These are phyloP conservation scores for Leccinum subgranulosum DNA, from an alignment of 768 basidiomycete species.

Conservation along the genomic window DNA sequence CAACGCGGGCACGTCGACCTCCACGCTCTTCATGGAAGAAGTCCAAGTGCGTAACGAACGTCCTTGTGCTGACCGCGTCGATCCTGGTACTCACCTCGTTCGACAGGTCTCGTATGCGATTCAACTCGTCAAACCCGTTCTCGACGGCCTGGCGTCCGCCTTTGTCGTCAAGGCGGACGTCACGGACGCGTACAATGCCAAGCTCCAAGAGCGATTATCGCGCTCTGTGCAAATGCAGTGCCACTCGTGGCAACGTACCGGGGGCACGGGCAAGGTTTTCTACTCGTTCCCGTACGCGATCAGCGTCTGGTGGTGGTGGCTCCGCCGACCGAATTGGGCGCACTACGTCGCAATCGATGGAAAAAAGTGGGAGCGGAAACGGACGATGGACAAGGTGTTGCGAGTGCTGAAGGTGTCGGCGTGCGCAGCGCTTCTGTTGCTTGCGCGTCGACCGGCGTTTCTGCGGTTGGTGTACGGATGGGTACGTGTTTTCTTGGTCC, in stretches of 20 bases:
- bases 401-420: constrained; percentile 1
- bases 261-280: constrained; percentile 35
- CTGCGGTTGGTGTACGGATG: not conserved
- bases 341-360: constrained; percentile 37
- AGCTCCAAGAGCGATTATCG: constrained; percentile 16
- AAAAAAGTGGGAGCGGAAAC: constrained; percentile 33
- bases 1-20: constrained; percentile 26
- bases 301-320: constrained; percentile 34
- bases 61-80: not conserved
- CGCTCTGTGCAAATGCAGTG: constrained; percentile 29
- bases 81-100: not conserved
- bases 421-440: not conserved
- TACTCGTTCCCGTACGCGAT: constrained; percentile 40
- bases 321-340: constrained; percentile 33
- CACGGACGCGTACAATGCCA: constrained; percentile 28
- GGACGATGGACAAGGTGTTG: constrained; percentile 1
- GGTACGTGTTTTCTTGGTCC: not conserved
- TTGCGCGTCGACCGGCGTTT: constrained; percentile 4
- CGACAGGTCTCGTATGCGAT: constrained; percentile 26
- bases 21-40: constrained; percentile 28
- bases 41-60: constrained; percentile 20
- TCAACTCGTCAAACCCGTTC: constrained; percentile 30
- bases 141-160: constrained; percentile 18
- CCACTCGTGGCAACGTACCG: constrained; percentile 40
- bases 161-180: constrained; percentile 23